These are phyloP conservation scores for Colletotrichum lupini DNA, from an alignment of 2,329 filamentous ascomycete species.

Conservation along the genomic window DNA sequence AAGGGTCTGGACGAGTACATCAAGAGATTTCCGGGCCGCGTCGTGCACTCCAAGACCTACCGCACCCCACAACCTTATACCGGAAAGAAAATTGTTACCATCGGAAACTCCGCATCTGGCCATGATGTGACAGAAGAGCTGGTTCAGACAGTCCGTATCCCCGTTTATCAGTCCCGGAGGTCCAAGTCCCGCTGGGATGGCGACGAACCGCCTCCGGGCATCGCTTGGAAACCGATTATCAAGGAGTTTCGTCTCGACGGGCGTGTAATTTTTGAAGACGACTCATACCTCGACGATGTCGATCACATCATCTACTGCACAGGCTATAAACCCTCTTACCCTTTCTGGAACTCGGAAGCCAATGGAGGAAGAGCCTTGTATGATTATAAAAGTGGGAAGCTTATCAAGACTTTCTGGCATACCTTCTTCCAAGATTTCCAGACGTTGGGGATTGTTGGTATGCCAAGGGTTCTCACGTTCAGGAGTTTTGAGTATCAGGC, in stretches of 20 bases:
- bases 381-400: conserved; percentile 58
- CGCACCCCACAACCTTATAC: conserved; percentile 49
- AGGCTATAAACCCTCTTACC: conserved; percentile 55
- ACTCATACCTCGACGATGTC: conserved; percentile 46
- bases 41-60: conserved; percentile 59
- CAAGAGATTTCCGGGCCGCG: conserved; percentile 50
- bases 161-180: conserved; percentile 64
- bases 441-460: conserved; percentile 61
- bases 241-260: conserved; percentile 54
- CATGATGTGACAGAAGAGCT: conserved; percentile 53
- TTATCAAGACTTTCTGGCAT: conserved; percentile 61
- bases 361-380: conserved; percentile 59
- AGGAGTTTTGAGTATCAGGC: conserved; percentile 68
- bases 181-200: conserved; percentile 63
- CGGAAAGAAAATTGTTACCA: conserved; percentile 48
- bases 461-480: conserved; percentile 63
- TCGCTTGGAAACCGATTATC: conserved; percentile 66
- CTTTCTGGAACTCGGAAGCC: conserved; percentile 58
- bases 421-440: conserved; percentile 61
- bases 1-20: conserved; percentile 54
- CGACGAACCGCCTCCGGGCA: conserved; percentile 54
- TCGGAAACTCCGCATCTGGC: conserved; percentile 58
- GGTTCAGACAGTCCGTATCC: conserved; percentile 47
- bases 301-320: conserved; percentile 56
- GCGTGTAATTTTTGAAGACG: conserved; percentile 55